Conservation (phyloP, 2,329 filamentous ascomycete species). For the Lasiodiplodia hormozganensis region DNA sequence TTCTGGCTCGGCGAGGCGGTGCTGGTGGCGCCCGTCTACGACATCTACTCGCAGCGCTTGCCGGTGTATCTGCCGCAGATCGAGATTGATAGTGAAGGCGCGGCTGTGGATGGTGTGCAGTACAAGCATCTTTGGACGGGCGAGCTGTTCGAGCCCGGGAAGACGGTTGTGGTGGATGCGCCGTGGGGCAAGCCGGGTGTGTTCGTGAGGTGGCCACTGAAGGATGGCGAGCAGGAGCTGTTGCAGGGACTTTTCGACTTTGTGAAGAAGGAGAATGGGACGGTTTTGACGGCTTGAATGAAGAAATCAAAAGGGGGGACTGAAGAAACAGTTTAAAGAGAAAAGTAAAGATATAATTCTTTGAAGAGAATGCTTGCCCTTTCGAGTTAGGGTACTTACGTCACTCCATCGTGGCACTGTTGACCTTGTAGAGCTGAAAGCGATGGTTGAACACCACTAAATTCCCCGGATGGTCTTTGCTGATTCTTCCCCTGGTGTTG, state of each 20-base stretch:
- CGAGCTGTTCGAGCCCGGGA: constrained; percentile 34
- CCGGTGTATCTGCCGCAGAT: constrained; percentile 37
- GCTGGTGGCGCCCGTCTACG: constrained; percentile 40
- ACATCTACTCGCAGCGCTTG: constrained; percentile 34
- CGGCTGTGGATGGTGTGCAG: constrained; percentile 1
- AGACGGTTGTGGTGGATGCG: constrained; percentile 35
- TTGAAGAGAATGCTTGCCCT: not conserved
- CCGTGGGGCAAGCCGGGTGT: constrained; percentile 40
- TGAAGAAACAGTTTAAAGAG: not conserved
- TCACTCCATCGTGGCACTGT: no score
- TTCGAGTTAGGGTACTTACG: no score
- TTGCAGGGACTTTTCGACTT: constrained; percentile 38
- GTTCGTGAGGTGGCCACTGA: constrained; percentile 35
- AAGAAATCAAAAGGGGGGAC: not conserved
- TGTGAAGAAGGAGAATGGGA: constrained; percentile 37
- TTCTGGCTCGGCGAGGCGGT: constrained; percentile 39
- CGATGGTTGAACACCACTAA: not conserved
- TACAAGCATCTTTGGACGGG: constrained; percentile 40
- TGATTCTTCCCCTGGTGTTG: no score
- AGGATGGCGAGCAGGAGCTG: constrained; percentile 34
- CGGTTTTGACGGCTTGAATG: constrained; percentile 5
- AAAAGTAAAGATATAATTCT: not conserved
- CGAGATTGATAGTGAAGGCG: constrained; percentile 28
- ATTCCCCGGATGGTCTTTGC: no score
- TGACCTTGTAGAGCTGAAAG: no score